These are phyloP conservation scores for Pleomassaria siparia DNA, from an alignment of 2,329 filamentous ascomycete genomes.

Conservation along the genomic window DNA sequence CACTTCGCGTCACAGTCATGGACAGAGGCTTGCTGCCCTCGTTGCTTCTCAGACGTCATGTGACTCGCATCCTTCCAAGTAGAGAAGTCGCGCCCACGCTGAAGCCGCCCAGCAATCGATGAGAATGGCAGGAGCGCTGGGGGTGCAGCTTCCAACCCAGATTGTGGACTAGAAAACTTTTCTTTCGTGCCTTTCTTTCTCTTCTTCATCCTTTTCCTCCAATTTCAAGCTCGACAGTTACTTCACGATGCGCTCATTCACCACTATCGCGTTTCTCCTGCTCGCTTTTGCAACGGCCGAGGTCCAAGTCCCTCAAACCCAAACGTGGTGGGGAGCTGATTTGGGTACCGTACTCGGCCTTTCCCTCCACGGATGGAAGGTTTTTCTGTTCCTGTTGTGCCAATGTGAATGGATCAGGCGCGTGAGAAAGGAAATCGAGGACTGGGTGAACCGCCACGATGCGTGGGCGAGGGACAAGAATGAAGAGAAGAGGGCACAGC, in stretches of 20 bases:
- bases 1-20: background rate
- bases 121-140: conserved; percentile 3
- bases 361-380: background rate
- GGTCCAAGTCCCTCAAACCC: background rate
- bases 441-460: too few relatives aligned
- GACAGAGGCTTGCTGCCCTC: background rate
- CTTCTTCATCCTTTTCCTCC: conserved; percentile 3
- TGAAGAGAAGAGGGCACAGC: too few relatives aligned
- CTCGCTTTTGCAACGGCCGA: background rate
- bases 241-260: background rate
- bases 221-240: too few relatives aligned
- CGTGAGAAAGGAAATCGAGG: too few relatives aligned
- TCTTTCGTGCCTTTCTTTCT: conserved; percentile 3
- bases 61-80: too few relatives aligned
- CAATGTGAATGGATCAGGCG: too few relatives aligned
- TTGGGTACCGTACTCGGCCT: background rate
- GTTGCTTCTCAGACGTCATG: background rate
- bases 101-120: background rate
- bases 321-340: conserved; percentile 2
- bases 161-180: background rate
- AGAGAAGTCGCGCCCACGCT: background rate
- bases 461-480: too few relatives aligned
- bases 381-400: conserved; percentile 1
- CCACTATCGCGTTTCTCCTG: conserved; percentile 2
- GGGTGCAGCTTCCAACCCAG: background rate